Conservation (phyloP, 2,329 filamentous ascomycete species). For the Fusarium hostae region DNA sequence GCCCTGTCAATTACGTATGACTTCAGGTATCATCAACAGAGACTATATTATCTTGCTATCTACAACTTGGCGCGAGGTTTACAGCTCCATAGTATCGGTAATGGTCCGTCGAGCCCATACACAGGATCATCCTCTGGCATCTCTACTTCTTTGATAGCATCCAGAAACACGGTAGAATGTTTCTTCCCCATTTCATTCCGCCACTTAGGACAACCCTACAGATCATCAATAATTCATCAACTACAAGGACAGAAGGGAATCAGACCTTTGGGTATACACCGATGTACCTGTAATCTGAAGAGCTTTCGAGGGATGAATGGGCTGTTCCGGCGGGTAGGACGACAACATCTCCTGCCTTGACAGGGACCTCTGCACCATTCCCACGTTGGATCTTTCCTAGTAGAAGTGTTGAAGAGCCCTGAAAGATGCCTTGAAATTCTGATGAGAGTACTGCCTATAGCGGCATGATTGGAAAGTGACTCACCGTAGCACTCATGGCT, state of each 20-base stretch:
- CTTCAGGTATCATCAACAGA: fast-evolving
- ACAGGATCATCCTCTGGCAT: not conserved
- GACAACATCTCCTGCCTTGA: not conserved
- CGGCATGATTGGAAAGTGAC: not conserved
- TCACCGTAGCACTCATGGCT: not conserved
- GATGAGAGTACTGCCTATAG: not conserved
- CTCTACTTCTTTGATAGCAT: fast-evolving
- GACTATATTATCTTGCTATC: no score
- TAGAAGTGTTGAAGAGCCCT: not conserved
- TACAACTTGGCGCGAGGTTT: not conserved
- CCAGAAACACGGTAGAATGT: not conserved
- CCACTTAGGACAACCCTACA: not conserved
- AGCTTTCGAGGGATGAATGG: not conserved
- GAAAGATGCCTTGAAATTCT: not conserved
- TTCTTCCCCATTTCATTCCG: not conserved
- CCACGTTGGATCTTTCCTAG: not conserved
- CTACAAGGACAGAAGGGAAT: fast-evolving
- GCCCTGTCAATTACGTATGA: fast-evolving
- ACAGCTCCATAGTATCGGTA: not conserved
- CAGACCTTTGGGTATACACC: not conserved
- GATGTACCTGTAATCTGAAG: not conserved
- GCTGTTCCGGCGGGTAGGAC: not conserved
- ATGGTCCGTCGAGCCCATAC: not conserved
- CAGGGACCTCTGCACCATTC: fast-evolving
- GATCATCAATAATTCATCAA: fast-evolving